Evolutionary conservation across 2,329 filamentous ascomycete species (phyloP).

Genomic region (Monilinia fructigena): DNA sequence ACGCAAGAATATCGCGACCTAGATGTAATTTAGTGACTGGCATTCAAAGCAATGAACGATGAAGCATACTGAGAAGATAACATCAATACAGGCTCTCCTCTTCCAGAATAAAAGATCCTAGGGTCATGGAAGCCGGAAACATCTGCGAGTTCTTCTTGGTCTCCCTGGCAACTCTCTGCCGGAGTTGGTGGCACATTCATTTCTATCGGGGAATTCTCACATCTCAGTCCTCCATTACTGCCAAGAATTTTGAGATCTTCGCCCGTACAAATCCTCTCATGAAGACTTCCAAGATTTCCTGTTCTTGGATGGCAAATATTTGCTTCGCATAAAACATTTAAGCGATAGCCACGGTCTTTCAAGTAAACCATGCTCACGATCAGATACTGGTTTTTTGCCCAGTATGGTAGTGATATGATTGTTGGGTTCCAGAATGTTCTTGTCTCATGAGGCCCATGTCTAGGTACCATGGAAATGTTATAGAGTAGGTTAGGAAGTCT

Average conservation of each 20-base stretch:
- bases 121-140: constrained; percentile 46
- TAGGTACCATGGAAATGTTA: constrained; percentile 42
- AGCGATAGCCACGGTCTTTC: constrained; percentile 41
- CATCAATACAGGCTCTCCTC: constrained; percentile 44
- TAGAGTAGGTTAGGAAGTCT: constrained; percentile 39
- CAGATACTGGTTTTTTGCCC: constrained; percentile 42
- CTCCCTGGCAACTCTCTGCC: constrained; percentile 40
- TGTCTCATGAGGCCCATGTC: constrained; percentile 28
- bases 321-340: constrained; percentile 44
- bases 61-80: constrained; percentile 41
- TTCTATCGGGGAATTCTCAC: constrained; percentile 37
- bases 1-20: constrained; percentile 35
- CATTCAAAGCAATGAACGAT: constrained; percentile 21
- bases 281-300: constrained; percentile 23
- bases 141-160: constrained; percentile 40
- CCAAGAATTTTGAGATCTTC: constrained; percentile 41
- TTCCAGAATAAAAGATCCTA: constrained; percentile 43
- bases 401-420: constrained; percentile 43
- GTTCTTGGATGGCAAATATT: constrained; percentile 40
- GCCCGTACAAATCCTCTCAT: constrained; percentile 38
- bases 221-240: constrained; percentile 40
- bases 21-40: constrained; percentile 25
- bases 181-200: constrained; percentile 44
- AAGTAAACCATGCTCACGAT: constrained; percentile 41
- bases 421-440: constrained; percentile 44